Conservation (phyloP, 2,329 filamentous ascomycete species). For the Alternaria postmessia region DNA sequence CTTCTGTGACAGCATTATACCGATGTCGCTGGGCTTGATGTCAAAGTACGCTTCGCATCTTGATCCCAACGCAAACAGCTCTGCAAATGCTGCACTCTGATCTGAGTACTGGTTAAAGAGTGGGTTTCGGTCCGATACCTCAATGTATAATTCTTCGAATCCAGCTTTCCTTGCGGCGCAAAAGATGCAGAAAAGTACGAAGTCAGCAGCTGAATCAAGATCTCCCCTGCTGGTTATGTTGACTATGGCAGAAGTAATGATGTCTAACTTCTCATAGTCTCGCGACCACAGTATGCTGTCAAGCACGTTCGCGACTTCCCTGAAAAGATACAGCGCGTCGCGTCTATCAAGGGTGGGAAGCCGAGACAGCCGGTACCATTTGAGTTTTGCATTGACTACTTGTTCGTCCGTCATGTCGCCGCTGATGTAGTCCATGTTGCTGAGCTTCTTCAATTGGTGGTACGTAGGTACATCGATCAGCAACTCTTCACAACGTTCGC, state of each 20-base stretch:
- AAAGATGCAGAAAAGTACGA: slow-evolving; percentile 66
- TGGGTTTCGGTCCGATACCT: slow-evolving; percentile 69
- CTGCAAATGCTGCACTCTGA: slow-evolving; percentile 70
- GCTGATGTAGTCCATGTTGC: slow-evolving; percentile 48
- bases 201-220: slow-evolving; percentile 55
- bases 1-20: slow-evolving; percentile 44
- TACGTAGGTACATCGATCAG: slow-evolving; percentile 50
- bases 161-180: slow-evolving; percentile 64
- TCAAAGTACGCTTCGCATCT: slow-evolving; percentile 70
- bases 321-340: slow-evolving; percentile 42
- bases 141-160: slow-evolving; percentile 69
- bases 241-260: slow-evolving; percentile 40
- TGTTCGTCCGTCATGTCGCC: slow-evolving; percentile 39
- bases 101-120: slow-evolving; percentile 68
- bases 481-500: slow-evolving; percentile 41
- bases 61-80: slow-evolving; percentile 69
- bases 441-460: slow-evolving; percentile 46
- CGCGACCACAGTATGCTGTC: slow-evolving; percentile 40
- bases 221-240: slow-evolving; percentile 29
- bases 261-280: slow-evolving; percentile 40
- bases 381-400: slow-evolving; percentile 41
- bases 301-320: slow-evolving; percentile 41
- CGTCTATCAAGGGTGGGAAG: slow-evolving; percentile 32
- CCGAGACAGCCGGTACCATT: slow-evolving; percentile 47
- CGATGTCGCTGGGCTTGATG: slow-evolving; percentile 53